Percentiles rank a stretch among this genome's conserved stretches.
Evolutionary conservation across 192 early-diverging fungal species (phyloP).

Genomic region (Powellomyces hirtus): DNA sequence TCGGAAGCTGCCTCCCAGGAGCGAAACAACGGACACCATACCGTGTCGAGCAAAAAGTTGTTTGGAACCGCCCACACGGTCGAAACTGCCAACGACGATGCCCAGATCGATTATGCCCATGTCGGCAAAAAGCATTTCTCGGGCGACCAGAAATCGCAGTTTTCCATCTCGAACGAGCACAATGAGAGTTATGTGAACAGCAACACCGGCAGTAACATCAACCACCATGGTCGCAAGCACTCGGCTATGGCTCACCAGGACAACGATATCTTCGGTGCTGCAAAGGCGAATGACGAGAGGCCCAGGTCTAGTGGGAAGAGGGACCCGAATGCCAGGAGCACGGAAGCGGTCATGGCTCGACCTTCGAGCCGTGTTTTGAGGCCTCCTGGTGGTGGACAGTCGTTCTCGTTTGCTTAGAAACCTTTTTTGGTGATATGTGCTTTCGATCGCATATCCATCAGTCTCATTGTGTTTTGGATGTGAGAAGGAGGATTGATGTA

Average conservation of each 20-base stretch:
- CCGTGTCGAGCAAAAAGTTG: constrained; percentile 10
- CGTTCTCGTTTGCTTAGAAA: constrained; percentile 14
- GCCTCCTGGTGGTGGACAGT: constrained; percentile 33
- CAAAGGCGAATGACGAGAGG: background rate
- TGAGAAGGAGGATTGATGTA: too few species aligned
- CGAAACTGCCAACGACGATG: background rate
- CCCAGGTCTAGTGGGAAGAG: constrained; percentile 14
- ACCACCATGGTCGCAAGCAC: constrained; percentile 14
- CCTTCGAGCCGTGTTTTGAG: constrained; percentile 32
- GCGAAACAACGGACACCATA: too few species aligned
- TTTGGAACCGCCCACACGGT: constrained; percentile 4
- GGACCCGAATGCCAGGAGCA: constrained; percentile 38
- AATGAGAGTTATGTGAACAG: background rate
- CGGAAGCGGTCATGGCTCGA: background rate
- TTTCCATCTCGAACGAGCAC: background rate
- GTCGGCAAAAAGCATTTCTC: constrained; percentile 6
- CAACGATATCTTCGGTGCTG: constrained; percentile 20
- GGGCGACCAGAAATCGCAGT: background rate
- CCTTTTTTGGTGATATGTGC: too few species aligned
- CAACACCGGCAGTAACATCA: background rate
- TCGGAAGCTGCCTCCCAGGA: constrained; percentile 1
- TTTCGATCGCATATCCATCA: too few species aligned
- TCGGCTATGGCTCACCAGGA: background rate
- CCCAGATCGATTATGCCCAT: background rate
- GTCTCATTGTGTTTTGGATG: too few species aligned